These are phyloP conservation scores for Aquilaria sinensis DNA, from an alignment of 345 rosid genomes.

Conservation along the genomic window DNA sequence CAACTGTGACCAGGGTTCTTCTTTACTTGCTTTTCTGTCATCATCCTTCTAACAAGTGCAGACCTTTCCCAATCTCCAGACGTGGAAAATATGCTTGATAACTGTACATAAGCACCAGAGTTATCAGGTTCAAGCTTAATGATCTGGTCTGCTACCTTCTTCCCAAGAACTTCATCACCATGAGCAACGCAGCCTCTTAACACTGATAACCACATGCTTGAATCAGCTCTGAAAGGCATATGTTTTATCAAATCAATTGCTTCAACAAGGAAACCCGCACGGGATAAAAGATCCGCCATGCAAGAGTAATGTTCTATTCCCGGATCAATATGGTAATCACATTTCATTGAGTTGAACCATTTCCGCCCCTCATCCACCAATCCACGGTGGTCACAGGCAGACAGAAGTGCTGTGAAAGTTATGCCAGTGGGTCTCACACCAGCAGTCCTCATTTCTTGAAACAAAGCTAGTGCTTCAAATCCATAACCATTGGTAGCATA, in stretches of 20 bases:
- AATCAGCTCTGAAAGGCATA: constrained; percentile 62
- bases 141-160: constrained; percentile 57
- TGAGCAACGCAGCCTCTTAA: constrained; percentile 72
- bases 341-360: constrained; percentile 56
- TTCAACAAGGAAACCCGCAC: constrained; percentile 67
- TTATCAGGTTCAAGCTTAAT: constrained; percentile 78
- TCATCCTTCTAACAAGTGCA: constrained; percentile 40
- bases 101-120: constrained; percentile 65
- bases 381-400: constrained; percentile 87
- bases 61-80: constrained; percentile 83
- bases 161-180: constrained; percentile 59
- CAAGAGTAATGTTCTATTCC: constrained; percentile 74
- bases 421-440: constrained; percentile 42
- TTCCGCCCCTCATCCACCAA: constrained; percentile 62
- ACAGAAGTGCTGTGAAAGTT: constrained; percentile 58
- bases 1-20: constrained; percentile 60
- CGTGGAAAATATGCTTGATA: constrained; percentile 58
- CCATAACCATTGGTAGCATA: constrained; percentile 84
- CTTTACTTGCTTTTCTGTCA: constrained; percentile 37
- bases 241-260: constrained; percentile 47
- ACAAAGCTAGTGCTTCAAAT: constrained; percentile 48
- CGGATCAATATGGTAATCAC: constrained; percentile 47
- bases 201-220: constrained; percentile 67
- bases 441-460: constrained; percentile 57
- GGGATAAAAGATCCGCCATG: constrained; percentile 75